Evolutionary conservation across 768 basidiomycete species (phyloP).

Genomic region (Lactarius pseudohatsudake): DNA sequence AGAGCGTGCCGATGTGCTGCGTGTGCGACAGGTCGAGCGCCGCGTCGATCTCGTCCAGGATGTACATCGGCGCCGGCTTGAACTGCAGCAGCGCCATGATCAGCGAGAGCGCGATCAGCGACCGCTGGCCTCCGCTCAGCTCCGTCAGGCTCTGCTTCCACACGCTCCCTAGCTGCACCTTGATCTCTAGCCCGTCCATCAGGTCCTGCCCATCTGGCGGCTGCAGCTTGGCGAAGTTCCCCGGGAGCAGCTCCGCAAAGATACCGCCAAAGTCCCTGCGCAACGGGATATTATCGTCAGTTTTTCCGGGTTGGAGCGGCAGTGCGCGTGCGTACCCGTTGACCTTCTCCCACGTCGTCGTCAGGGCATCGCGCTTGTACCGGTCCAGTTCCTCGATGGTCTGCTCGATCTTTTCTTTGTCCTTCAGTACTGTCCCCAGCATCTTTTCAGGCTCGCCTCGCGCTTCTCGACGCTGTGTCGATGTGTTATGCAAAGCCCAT

Average conservation of each 20-base stretch:
- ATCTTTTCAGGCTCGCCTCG: slow-evolving; percentile 86
- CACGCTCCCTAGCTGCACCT: slow-evolving; percentile 89
- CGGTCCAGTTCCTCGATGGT: slow-evolving; percentile 91
- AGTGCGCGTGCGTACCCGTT: slow-evolving; percentile 58
- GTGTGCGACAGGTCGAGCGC: slow-evolving; percentile 95
- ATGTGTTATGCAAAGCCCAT: slow-evolving; percentile 15
- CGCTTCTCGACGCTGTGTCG: slow-evolving; percentile 84
- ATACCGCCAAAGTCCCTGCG: slow-evolving; percentile 92
- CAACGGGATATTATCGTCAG: slow-evolving; percentile 9
- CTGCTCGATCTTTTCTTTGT: slow-evolving; percentile 92
- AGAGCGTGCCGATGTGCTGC: slow-evolving; percentile 97
- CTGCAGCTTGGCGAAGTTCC: slow-evolving; percentile 93
- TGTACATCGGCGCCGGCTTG: slow-evolving; percentile 99
- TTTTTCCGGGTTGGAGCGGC: neutral
- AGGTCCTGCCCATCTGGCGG: slow-evolving; percentile 93
- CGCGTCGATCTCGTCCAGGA: slow-evolving; percentile 98
- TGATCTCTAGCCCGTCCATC: slow-evolving; percentile 95
- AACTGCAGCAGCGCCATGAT: slow-evolving; percentile 99
- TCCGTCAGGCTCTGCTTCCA: slow-evolving; percentile 99
- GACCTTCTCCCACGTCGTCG: slow-evolving; percentile 96
- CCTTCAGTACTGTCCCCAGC: slow-evolving; percentile 82
- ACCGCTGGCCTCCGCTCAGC: slow-evolving; percentile 97
- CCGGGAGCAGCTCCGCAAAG: slow-evolving; percentile 92
- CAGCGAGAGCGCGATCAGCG: slow-evolving; percentile 93
- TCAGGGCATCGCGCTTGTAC: slow-evolving; percentile 90